These are phyloP conservation scores for Ananas comosus DNA, from an alignment of 176 grass and related monocot species.

Conservation along the genomic window DNA sequence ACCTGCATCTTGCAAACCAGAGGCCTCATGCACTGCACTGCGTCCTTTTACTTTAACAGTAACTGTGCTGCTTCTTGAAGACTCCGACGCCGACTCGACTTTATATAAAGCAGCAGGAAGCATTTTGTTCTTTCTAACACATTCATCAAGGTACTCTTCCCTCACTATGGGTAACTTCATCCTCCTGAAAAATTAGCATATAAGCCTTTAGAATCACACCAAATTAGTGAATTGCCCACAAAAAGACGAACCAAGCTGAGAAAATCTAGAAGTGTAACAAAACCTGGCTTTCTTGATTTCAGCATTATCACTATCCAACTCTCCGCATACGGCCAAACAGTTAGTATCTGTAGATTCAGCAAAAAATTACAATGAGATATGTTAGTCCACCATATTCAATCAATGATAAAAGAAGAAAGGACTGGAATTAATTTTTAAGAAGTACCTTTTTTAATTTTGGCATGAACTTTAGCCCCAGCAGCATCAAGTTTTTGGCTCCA, in stretches of 20 bases:
- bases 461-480: constrained; percentile 54
- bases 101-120: constrained; percentile 81
- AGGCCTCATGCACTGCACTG: constrained; percentile 93
- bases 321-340: constrained; percentile 67
- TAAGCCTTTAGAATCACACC: constrained; percentile 5
- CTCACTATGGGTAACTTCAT: constrained; percentile 79
- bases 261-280: neutral
- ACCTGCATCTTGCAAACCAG: constrained; percentile 82
- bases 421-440: neutral
- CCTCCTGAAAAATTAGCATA: constrained; percentile 52
- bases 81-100: constrained; percentile 42
- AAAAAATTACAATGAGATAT: neutral
- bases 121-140: constrained; percentile 53
- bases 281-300: constrained; percentile 93
- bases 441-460: constrained; percentile 76
- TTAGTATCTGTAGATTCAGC: constrained; percentile 57
- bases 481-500: constrained; percentile 65
- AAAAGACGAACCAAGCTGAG: constrained; percentile 15
- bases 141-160: constrained; percentile 62
- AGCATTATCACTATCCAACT: constrained; percentile 45
- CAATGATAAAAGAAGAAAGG: constrained; percentile 14
- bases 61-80: constrained; percentile 53
- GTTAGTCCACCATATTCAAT: too few species aligned
- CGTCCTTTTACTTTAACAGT: constrained; percentile 96
- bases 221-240: neutral